Conservation (phyloP, 2,329 filamentous ascomycete genomes). For the Colletotrichum falcatum region DNA sequence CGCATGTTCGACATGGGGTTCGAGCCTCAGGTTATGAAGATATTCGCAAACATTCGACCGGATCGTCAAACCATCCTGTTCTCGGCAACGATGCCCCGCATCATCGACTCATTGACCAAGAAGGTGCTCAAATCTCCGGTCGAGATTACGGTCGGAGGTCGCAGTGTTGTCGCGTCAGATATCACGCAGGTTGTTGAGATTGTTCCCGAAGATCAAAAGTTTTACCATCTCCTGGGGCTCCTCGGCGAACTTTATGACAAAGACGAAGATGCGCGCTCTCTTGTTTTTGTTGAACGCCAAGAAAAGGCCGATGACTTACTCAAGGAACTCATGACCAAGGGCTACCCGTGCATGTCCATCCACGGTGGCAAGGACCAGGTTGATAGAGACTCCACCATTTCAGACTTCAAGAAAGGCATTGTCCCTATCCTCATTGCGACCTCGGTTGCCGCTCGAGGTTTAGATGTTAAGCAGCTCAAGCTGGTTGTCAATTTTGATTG, state of each 20-base stretch:
- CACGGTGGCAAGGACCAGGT: slow-evolving; percentile 95
- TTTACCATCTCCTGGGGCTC: slow-evolving; percentile 84
- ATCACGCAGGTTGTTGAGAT: slow-evolving; percentile 96
- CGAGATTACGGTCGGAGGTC: slow-evolving; percentile 92
- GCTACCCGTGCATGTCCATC: slow-evolving; percentile 92
- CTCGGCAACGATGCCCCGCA: slow-evolving; percentile 94
- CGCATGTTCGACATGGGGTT: slow-evolving; percentile 99
- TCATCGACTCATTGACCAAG: slow-evolving; percentile 90
- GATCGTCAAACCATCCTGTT: slow-evolving; percentile 95
- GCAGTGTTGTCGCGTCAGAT: slow-evolving; percentile 87
- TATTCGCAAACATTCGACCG: slow-evolving; percentile 90
- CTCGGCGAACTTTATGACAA: slow-evolving; percentile 87
- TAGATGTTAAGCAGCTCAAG: slow-evolving; percentile 96
- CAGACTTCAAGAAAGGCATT: slow-evolving; percentile 92
- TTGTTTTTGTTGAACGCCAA: slow-evolving; percentile 94
- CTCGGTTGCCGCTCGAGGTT: slow-evolving; percentile 91
- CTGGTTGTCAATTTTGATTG: slow-evolving; percentile 92
- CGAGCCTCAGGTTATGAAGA: slow-evolving; percentile 97
- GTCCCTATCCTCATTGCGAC: slow-evolving; percentile 93
- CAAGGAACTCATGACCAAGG: slow-evolving; percentile 83
- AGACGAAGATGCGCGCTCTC: slow-evolving; percentile 88
- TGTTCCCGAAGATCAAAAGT: slow-evolving; percentile 84
- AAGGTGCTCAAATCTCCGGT: slow-evolving; percentile 88
- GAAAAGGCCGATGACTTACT: slow-evolving; percentile 87
- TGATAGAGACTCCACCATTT: slow-evolving; percentile 91